Evolutionary conservation across 2,329 filamentous ascomycete species (phyloP), one percentile per base, ranked within the genome.

Genomic region (Exophiala calicioides): DNA sequence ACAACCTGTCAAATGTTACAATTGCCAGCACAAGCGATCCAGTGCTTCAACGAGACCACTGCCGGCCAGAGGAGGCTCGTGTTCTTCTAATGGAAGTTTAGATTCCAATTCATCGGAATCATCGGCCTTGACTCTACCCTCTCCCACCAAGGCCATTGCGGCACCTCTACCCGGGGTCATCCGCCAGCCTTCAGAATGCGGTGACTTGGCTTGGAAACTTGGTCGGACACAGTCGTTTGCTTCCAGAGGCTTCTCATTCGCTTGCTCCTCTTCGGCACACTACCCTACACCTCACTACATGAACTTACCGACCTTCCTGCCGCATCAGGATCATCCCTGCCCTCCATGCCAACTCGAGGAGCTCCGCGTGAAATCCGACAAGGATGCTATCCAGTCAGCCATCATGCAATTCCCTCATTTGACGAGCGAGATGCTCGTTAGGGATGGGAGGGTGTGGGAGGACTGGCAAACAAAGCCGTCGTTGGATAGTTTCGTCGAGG

Each of bases 1-100:
- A 44, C 57, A 59, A 40, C 57, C 57, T 8, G 55, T 53, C 37
- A 55, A 54, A 51, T 59, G 57, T 46, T 59, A 54, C 47, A 59
- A 57, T 26, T 59, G 57, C 44, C 53, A 59, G 37, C 52, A 50
- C 16, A 37, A 40, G 29, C 29, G 39, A 18, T 44, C 54, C 15
- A 45, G 40, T 20, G 40, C 38, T 16, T 52, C 44, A 7, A 23
- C 44, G 9, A 45, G 38, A 39, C 52, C 55, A 12, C 3, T 39
- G 1, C 44, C 53, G 18, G 29, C 56, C 13, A 46, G 45, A 30
- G 42, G 27, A 19, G 34, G 44, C 9, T 56, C 50, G 8, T 44
- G 40, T 24, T 56, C 56, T n/a, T 55, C 55, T 3, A 40, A 32
- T 31, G 53, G 52, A 39, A 55, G 47, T 32, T 43, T 54, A 40